Percentiles rank a stretch among this genome's conserved stretches.
Evolutionary conservation across 139 green algal species (phyloP).

Genomic region (Chlorella sp.): DNA sequence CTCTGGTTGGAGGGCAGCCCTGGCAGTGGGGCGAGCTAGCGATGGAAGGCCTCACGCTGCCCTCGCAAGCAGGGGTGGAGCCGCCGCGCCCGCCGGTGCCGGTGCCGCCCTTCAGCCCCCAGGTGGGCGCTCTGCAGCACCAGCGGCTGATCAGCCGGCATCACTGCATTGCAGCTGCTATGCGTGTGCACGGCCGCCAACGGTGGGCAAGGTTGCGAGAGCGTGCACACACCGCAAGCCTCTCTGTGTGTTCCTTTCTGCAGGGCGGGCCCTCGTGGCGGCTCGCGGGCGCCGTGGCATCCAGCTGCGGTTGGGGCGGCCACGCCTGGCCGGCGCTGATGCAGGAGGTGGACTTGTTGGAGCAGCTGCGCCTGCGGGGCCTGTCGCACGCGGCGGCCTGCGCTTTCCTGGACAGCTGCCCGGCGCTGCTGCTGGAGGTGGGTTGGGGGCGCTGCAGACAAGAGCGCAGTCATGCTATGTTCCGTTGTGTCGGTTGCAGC

Average conservation of each 20-base stretch:
- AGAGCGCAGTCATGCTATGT: background rate
- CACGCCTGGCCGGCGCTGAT: background rate
- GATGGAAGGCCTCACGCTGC: too few species aligned
- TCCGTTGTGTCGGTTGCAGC: too few species aligned
- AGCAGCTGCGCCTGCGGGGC: background rate
- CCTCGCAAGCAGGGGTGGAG: too few species aligned
- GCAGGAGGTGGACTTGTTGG: slow-evolving; percentile 10
- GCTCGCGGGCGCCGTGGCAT: background rate
- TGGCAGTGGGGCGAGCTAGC: background rate
- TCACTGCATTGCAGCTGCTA: too few species aligned
- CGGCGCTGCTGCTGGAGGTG: background rate
- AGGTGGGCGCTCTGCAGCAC: too few species aligned
- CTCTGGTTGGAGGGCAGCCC: background rate
- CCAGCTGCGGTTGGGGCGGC: background rate
- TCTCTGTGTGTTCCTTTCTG: background rate
- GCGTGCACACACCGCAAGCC: too few species aligned
- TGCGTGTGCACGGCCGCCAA: too few species aligned
- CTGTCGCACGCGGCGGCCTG: background rate
- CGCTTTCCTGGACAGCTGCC: background rate
- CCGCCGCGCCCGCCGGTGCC: too few species aligned
- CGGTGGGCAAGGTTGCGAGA: too few species aligned
- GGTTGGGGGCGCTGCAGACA: background rate
- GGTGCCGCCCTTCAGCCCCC: too few species aligned
- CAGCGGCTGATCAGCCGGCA: too few species aligned
- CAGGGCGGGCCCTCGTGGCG: background rate